Conservation (phyloP, 495 filamentous ascomycete species). For the Penicillium arizonense region DNA sequence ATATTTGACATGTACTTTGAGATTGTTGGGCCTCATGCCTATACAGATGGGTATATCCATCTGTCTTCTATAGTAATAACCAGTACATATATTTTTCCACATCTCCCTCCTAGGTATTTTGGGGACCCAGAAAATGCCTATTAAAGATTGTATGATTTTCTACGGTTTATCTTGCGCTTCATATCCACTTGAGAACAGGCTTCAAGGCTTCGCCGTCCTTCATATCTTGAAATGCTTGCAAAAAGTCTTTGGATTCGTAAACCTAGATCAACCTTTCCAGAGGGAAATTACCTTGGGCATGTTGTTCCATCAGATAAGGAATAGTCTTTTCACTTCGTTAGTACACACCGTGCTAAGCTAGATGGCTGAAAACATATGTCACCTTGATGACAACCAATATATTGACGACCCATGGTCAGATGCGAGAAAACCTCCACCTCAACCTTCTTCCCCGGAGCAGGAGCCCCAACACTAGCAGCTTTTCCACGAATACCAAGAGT, state of each 20-base stretch:
- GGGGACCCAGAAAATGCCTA: too few species aligned
- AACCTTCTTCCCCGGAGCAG: constrained; percentile 7
- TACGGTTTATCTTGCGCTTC: too few species aligned
- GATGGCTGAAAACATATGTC: constrained; percentile 3
- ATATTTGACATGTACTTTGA: too few species aligned
- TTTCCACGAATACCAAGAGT: constrained; percentile 10
- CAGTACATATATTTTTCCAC: too few species aligned
- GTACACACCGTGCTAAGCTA: neutral
- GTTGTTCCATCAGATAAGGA: constrained; percentile 16
- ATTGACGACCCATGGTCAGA: constrained; percentile 11
- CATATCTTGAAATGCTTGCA: constrained; percentile 11
- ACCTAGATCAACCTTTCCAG: constrained; percentile 13
- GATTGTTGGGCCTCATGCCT: too few species aligned
- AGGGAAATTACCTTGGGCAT: constrained; percentile 4
- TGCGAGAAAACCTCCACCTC: constrained; percentile 11
- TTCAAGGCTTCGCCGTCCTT: constrained; percentile 9
- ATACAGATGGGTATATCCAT: too few species aligned
- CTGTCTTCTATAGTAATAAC: too few species aligned
- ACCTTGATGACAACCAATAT: constrained; percentile 15
- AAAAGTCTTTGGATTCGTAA: constrained; percentile 9
- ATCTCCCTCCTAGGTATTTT: too few species aligned
- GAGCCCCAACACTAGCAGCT: constrained; percentile 11
- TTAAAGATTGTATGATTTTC: too few species aligned
- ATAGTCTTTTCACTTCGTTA: neutral
- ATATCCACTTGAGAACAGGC: neutral